phyloP scores from a whole-genome alignment of 1,284 basidiomycete species.

The Puccinia novopanici region DNA sequence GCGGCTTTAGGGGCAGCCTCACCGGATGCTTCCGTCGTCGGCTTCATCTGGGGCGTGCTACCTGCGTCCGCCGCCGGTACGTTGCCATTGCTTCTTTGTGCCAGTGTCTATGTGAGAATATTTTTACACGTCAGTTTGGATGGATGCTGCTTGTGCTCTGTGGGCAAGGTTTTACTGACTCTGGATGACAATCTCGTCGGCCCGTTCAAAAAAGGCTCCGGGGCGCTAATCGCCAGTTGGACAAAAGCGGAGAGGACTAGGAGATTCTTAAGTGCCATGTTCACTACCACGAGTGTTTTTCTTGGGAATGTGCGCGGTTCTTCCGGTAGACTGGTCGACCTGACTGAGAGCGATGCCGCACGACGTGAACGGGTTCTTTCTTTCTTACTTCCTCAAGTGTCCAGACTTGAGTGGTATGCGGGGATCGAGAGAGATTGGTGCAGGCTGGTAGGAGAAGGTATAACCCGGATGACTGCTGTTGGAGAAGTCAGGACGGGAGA shows the following conservation, averaged over 20 bases:
- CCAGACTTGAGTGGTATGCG: conserved; percentile 6
- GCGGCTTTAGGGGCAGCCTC: background rate
- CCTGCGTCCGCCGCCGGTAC: background rate
- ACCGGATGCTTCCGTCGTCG: background rate
- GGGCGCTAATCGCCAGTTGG: conserved; percentile 12
- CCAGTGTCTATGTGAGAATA: background rate
- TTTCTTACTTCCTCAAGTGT: background rate
- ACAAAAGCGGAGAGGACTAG: conserved; percentile 16
- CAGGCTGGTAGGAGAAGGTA: background rate
- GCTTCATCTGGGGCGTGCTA: background rate
- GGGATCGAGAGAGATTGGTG: background rate
- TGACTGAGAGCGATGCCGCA: background rate
- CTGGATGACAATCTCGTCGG: conserved; percentile 4
- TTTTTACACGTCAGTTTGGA: background rate
- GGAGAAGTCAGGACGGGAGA: too few species aligned
- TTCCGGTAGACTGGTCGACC: background rate
- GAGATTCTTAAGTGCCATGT: conserved; percentile 23
- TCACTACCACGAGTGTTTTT: background rate
- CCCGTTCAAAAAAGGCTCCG: background rate
- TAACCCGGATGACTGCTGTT: background rate
- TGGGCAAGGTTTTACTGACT: background rate
- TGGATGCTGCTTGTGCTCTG: background rate
- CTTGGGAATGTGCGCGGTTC: background rate
- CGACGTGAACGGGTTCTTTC: background rate
- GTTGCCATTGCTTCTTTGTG: conserved; percentile 1